These are phyloP conservation scores for Wickerhamiella australiensis DNA, from an alignment of 805 yeast species.

Conservation along the genomic window DNA sequence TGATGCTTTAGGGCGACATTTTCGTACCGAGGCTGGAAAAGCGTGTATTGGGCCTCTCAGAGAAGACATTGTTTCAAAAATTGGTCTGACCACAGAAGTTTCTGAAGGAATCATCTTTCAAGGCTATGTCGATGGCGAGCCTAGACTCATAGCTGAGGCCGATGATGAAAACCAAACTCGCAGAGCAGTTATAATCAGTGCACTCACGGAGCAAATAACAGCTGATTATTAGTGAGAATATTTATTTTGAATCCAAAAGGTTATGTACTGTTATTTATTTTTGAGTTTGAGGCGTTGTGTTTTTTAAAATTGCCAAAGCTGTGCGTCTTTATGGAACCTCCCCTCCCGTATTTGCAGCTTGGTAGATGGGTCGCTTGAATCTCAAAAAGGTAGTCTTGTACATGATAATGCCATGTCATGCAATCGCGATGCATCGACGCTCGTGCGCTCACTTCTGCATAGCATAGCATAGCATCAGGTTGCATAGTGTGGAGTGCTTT, in stretches of 20 bases:
- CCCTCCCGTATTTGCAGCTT: too few species aligned
- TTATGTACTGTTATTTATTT: neutral
- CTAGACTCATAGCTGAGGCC: slow-evolving; percentile 15
- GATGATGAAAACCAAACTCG: slow-evolving; percentile 22
- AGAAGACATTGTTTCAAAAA: slow-evolving; percentile 33
- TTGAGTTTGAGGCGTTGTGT: too few species aligned
- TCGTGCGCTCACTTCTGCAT: neutral
- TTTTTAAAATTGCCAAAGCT: too few species aligned
- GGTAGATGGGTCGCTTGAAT: neutral
- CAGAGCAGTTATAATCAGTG: slow-evolving; percentile 22
- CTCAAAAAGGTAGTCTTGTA: neutral
- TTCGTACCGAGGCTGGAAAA: slow-evolving; percentile 64
- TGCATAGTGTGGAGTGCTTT: neutral
- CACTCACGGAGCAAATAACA: slow-evolving; percentile 20
- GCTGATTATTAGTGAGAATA: neutral
- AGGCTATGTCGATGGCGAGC: slow-evolving; percentile 16
- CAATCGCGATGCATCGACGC: neutral
- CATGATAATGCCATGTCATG: neutral
- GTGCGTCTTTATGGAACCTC: too few species aligned
- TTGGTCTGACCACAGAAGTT: slow-evolving; percentile 14
- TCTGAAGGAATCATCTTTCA: slow-evolving; percentile 22
- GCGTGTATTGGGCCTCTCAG: slow-evolving; percentile 53
- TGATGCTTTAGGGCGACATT: slow-evolving; percentile 67
- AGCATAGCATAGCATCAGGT: neutral
- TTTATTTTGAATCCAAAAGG: neutral